Conservation (phyloP, 371 early-diverging fungal species). For the Mucor plumbeus region DNA sequence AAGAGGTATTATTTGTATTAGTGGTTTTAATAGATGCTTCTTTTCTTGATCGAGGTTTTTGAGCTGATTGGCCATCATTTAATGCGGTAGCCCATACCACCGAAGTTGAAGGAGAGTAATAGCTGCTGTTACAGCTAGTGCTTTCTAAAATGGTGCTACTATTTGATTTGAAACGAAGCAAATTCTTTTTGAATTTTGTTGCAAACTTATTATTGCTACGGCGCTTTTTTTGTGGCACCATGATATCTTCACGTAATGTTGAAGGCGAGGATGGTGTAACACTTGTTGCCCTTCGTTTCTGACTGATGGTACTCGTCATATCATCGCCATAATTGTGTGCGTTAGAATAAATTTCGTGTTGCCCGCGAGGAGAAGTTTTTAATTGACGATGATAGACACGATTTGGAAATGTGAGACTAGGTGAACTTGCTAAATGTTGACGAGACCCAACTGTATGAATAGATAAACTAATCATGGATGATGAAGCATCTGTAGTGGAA, state of each 20-base stretch:
- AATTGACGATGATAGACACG: conserved; percentile 19
- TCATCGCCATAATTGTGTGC: conserved; percentile 1
- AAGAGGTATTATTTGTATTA: neutral
- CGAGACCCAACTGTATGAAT: conserved; percentile 14
- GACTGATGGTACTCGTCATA: conserved; percentile 9
- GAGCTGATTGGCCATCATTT: neutral
- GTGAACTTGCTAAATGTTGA: conserved; percentile 11
- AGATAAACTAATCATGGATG: conserved; percentile 12
- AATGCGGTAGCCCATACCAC: neutral
- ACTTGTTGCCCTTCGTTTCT: conserved; percentile 15
- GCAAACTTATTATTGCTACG: conserved; percentile 14
- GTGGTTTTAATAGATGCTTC: neutral
- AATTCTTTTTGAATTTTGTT: conserved; percentile 13
- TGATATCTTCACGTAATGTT: conserved; percentile 15
- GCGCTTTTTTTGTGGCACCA: conserved; percentile 20
- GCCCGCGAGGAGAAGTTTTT: conserved; percentile 6
- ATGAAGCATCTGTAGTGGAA: conserved; percentile 17
- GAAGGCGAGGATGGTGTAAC: conserved; percentile 25
- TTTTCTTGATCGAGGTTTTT: neutral
- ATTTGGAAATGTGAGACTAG: conserved; percentile 1
- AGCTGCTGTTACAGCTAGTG: conserved; percentile 1
- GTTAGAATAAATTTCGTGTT: neutral
- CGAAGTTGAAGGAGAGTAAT: neutral
- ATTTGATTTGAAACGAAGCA: conserved; percentile 15
- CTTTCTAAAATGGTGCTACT: neutral